A percentile compares a stretch with the other conserved stretches of the same genome.
phyloP scores from a whole-genome alignment of 176 grass and related monocot genomes.

The Pontederia crassipes region DNA sequence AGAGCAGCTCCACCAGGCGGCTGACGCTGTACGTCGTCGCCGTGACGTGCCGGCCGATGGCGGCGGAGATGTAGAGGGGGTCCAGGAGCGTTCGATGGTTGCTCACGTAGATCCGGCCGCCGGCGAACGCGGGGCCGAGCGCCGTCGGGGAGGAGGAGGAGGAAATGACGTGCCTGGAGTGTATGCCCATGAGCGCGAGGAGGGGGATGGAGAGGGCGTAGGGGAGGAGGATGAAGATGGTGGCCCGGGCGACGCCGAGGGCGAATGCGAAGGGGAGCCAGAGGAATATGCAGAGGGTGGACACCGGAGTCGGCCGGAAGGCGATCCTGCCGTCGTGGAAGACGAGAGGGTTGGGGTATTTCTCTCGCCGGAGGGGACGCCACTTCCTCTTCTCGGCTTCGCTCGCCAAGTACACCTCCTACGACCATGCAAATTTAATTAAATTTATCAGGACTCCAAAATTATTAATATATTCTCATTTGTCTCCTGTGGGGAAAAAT shows the following conservation, averaged over 20 bases:
- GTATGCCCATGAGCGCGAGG: constrained; percentile 26
- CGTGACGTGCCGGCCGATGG: constrained; percentile 43
- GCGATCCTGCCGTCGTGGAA: constrained; percentile 84
- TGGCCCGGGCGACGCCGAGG: constrained; percentile 38
- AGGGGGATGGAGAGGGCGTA: constrained; percentile 37
- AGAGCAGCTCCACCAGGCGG: constrained; percentile 44
- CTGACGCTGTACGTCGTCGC: constrained; percentile 68
- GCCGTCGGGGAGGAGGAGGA: not conserved
- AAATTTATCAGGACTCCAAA: not conserved
- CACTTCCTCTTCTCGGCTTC: constrained; percentile 48
- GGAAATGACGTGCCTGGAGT: constrained; percentile 27
- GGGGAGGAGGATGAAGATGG: constrained; percentile 43
- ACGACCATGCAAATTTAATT: constrained; percentile 8
- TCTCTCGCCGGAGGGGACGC: constrained; percentile 37
- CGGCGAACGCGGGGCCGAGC: not conserved
- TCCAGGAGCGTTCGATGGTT: constrained; percentile 87
- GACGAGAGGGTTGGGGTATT: constrained; percentile 53
- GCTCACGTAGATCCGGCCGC: constrained; percentile 39
- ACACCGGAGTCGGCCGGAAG: constrained; percentile 53
- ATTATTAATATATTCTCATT: not conserved
- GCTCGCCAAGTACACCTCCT: constrained; percentile 52
- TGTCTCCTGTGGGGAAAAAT: not conserved
- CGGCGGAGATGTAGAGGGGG: constrained; percentile 53
- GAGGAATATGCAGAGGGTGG: constrained; percentile 54
- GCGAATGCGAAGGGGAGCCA: constrained; percentile 53